Base-by-base conservation (phyloP, 2,329 filamentous ascomycete species). In the Arthrobotrys megalospora region DNA sequence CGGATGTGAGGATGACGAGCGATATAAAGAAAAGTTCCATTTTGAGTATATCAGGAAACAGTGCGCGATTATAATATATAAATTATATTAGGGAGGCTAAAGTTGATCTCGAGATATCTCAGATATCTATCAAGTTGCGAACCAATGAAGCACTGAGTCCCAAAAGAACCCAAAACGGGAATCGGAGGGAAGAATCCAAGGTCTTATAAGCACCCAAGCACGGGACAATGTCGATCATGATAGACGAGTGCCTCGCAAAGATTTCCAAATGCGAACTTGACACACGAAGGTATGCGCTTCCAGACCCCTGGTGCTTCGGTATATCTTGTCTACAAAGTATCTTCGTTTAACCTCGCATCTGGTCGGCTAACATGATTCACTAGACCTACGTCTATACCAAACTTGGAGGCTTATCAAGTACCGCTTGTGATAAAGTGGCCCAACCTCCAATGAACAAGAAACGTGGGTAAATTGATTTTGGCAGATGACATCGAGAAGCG, bases 101-200 rank as follows among this genome's bases (percentile, higher is more conserved):
- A 24, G 32, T 6, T 50, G 24, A 48, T 8, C 14, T 45, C 14
- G 47, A 11, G 68, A 71, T 71, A 71, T 71, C 68, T 34, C 45
- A 55, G 67, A 70, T 70, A 70, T 70, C 53, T 43, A 21, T 48
- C 19, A 19, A 69, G 41, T 36, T 36, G 34, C 12, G 52, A 58
- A 14, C 45, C 45, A 34, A 53, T 32, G 19, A 41, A 43, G 32
- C 38, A 14, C 34, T 53, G 28, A 19, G 55, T 6, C 47, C n/a
- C 3, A 14, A 43, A 52, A 28, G 10, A 53, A 66, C 16, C 34
- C 64, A 58, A 58, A 19, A 58, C 21, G 21, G n/a, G n/a, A 45
- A 32, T 14, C 5, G 12, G 19, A 16, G 34, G 36, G 19, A 24
- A 45, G 11, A 48, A 32, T 63, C 12, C 11, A 53, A 50, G 24